Conservation (phyloP, 2,329 filamentous ascomycete species). For the Sporothrix pallida region DNA sequence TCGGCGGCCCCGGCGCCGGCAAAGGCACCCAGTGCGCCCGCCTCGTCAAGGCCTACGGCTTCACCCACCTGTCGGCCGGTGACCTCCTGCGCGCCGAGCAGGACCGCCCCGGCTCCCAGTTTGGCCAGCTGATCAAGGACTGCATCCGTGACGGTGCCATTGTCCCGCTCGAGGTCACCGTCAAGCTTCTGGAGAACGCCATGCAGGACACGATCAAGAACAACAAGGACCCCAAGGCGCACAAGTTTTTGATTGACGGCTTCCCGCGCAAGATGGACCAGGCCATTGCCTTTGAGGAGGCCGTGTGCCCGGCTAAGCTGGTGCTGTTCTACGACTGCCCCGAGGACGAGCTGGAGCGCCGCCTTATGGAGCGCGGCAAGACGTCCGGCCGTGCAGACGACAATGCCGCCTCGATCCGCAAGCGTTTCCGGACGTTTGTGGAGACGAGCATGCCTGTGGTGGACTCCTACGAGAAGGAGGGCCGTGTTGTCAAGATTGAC, state of each 20-base stretch:
- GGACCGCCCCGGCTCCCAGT: constrained; percentile 81
- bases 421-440: constrained; percentile 91
- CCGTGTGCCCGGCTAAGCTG: constrained; percentile 81
- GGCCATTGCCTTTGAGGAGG: constrained; percentile 88
- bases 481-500: constrained; percentile 79
- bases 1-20: constrained; percentile 92
- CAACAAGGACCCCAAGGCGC: constrained; percentile 39
- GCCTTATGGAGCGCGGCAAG: constrained; percentile 87
- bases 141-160: constrained; percentile 95
- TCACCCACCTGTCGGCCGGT: constrained; percentile 91
- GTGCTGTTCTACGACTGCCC: constrained; percentile 95
- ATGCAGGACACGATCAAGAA: constrained; percentile 71
- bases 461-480: constrained; percentile 76
- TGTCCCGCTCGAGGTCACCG: constrained; percentile 98
- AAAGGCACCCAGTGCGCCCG: constrained; percentile 96
- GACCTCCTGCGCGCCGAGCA: constrained; percentile 95
- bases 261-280: constrained; percentile 99
- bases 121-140: constrained; percentile 88
- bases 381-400: constrained; percentile 91
- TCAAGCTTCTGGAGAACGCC: constrained; percentile 90
- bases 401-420: constrained; percentile 93
- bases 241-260: constrained; percentile 78
- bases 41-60: constrained; percentile 85
- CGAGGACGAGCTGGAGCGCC: constrained; percentile 83
- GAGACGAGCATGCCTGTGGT: constrained; percentile 99